Evolutionary conservation across 306 rosid genomes (phyloP), one percentile per base, ranked within the genome.

Genomic region (Prinsepia uniflora): DNA sequence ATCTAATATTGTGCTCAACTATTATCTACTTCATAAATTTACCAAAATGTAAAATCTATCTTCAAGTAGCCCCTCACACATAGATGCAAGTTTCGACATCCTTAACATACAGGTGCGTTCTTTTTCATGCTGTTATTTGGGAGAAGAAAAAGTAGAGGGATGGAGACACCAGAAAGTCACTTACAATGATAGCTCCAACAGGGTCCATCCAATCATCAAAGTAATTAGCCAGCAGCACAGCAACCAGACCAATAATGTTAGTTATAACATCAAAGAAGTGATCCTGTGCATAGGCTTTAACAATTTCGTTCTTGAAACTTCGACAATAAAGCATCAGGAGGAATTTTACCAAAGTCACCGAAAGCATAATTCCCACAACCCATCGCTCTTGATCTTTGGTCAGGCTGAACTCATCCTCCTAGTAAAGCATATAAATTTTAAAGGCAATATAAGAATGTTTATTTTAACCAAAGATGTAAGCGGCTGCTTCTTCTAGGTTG

Each of bases 181-280:
- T 87, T 78, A 95, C 99, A 84, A 95, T 87, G 76, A 95, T 86
- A 43, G 99, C 99, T 73, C 99, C 99, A 52, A 91, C 87, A 17
- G 99, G 99, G 60, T 95, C 99, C 87, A 95, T 86, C 99, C 99
- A 95, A 69, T 53, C 92, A 65, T 78, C 85, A 72, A 95, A 49
- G 65, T 86, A 89, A 68, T 91, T 86, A 63, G 99, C 99, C 54
- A 95, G 85, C 68, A 95, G 96, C 40, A 94, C 96, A 72, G 99
- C 97, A 56, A 87, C 72, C 46, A 95, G 99, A 55, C 99, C 99
- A 78, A 89, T 95, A 55, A 87, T 50, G 68, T 95, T 95, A n/a
- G 99, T 95, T 75, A 91, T 83, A 68, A 95, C 99, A 85, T 95
- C 99, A 72, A 95, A 95, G 70, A 95, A 89, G 81, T 95, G 99